Base-by-base conservation (phyloP, 176 grass and related monocot species). In the Themeda triandra region DNA sequence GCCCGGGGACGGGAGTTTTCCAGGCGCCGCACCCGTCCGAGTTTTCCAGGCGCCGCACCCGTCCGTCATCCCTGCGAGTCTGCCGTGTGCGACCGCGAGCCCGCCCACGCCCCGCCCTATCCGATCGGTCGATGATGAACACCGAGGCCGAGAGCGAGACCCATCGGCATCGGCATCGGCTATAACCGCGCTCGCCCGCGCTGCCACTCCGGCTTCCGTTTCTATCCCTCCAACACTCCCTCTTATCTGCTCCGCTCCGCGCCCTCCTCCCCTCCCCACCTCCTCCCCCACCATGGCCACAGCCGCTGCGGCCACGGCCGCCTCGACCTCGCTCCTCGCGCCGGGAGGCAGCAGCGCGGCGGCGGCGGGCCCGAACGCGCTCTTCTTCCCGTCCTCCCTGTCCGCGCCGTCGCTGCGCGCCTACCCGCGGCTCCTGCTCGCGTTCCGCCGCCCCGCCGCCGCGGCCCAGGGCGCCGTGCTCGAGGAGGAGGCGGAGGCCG, bases 401-500 rank as follows among this genome's bases (percentile, higher is more conserved):
- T 35, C 77, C 82, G 33, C 80, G 24, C 82, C 87, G 8, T 80
- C 88, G 10, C 76, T 90, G 25, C 93, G 91, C 66, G 25, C 58
- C 2, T 89, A 91, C 85, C 82, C 80, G 27, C 72, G 79, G 18
- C 84, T 84, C 2, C 80, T 85, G n/a, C 63, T 80, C 80, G 75
- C 88, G 3, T 73, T 89, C 66, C 74, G 85, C 77, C 87, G 88
- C 66, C 81, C 83, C 36, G 87, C 81, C 39, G 65, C 67, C 37
- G 74, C 90, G 12, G 84, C 84, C 14, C 85, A 92, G 73, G 71
- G 87, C 1, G 85, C 41, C 59, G 81, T 84, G 72, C 77, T 94
- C 19, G 87, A 85, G 3, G 89, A 82, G 18, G 86, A 92, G 21
- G 78, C 51, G 1, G 80, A 29, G 18, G n/a, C 10, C 41, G n/a